Conservation (phyloP, 208 protist species). For the Acanthamoeba healyi region DNA sequence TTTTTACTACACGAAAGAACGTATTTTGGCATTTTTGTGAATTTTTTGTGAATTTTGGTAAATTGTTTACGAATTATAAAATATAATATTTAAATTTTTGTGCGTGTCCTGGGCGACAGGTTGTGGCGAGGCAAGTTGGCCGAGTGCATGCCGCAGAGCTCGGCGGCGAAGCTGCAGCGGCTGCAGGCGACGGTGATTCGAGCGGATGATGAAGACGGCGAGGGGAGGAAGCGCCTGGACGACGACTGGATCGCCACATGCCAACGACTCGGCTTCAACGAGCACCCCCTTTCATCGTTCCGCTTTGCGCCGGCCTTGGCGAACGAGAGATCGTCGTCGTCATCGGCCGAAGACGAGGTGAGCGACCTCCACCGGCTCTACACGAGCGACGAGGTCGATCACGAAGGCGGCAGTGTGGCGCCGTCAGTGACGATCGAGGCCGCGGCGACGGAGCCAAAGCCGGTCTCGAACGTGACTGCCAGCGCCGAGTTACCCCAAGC, state of each 20-base stretch:
- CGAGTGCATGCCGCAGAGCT: background rate
- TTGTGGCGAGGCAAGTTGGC: conserved; percentile 16
- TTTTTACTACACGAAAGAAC: background rate
- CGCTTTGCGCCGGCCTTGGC: background rate
- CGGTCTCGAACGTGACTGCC: too few relatives aligned
- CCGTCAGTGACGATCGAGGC: background rate
- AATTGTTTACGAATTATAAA: background rate
- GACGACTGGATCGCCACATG: background rate
- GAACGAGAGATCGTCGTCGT: background rate
- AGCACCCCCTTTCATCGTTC: too few relatives aligned
- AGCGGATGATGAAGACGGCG: background rate
- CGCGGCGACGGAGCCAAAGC: background rate
- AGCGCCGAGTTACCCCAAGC: too few relatives aligned
- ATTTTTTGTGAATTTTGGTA: background rate
- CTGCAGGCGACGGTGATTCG: background rate
- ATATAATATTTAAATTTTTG: background rate
- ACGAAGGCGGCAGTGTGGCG: too few relatives aligned
- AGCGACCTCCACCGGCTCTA: conserved; percentile 4
- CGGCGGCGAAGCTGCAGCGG: background rate
- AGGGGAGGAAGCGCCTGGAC: background rate
- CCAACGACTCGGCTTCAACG: background rate
- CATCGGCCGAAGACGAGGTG: background rate
- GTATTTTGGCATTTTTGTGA: background rate
- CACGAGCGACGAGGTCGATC: background rate
- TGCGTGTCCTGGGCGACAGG: background rate